Evolutionary conservation across 768 basidiomycete genomes (phyloP).

Genomic region (Suillus spraguei): DNA sequence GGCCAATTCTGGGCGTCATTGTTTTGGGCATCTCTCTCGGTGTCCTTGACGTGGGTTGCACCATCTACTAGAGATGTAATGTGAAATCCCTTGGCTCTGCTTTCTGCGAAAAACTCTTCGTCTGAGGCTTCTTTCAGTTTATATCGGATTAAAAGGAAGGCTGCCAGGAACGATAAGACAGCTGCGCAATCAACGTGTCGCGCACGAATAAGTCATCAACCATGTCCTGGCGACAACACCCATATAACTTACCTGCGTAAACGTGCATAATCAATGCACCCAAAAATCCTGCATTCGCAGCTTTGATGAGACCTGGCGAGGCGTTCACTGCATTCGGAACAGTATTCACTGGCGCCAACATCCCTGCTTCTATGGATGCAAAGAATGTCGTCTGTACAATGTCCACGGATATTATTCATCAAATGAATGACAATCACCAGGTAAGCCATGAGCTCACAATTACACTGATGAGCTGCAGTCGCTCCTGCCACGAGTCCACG

Average conservation of each 20-base stretch:
- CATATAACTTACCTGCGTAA: conserved; percentile 43
- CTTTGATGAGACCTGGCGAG: conserved; percentile 20
- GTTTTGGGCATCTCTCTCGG: conserved; percentile 15
- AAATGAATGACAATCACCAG: not conserved
- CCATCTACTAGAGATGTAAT: conserved; percentile 26
- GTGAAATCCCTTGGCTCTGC: conserved; percentile 12
- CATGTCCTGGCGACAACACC: conserved; percentile 28
- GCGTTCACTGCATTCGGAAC: conserved; percentile 16
- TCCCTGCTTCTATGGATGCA: conserved; percentile 56
- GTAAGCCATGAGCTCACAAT: conserved; percentile 43
- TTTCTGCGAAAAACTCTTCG: conserved; percentile 45
- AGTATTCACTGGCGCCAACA: conserved; percentile 45
- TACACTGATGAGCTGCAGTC: conserved; percentile 60
- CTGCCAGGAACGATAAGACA: conserved; percentile 52
- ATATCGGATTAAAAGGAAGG: conserved; percentile 58
- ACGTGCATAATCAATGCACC: conserved; percentile 58
- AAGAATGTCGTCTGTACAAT: conserved; percentile 60
- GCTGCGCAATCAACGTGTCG: conserved; percentile 23
- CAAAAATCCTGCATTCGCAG: conserved; percentile 49
- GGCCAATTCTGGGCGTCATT: not conserved
- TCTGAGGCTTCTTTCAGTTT: conserved; percentile 54
- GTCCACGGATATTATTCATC: not conserved
- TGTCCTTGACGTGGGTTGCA: conserved; percentile 14
- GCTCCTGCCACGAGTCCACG: conserved; percentile 64
- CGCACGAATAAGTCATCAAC: not conserved